Conservation (phyloP, 345 rosid species). For the Eutrema heterophyllum region DNA sequence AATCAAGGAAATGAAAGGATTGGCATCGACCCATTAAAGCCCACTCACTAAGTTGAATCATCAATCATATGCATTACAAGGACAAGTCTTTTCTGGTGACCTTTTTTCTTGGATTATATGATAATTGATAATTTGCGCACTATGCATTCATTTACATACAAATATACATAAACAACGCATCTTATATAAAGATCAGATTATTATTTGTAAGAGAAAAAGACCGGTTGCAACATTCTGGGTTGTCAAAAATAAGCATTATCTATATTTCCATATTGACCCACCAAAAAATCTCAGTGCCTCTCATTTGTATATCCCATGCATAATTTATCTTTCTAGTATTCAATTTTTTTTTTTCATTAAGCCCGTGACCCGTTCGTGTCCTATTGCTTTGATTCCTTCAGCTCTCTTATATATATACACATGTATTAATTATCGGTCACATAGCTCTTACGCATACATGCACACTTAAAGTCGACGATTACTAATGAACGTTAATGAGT, state of each 20-base stretch:
- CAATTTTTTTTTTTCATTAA: neutral
- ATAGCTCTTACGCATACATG: constrained; percentile 1
- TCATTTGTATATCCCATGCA: neutral
- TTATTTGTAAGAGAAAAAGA: neutral
- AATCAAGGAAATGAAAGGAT: constrained; percentile 16
- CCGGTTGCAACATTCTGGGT: constrained; percentile 8
- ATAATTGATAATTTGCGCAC: constrained; percentile 6
- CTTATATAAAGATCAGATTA: neutral
- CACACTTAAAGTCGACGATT: neutral
- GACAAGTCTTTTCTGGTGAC: constrained; percentile 32
- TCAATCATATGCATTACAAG: constrained; percentile 32
- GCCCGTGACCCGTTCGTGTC: constrained; percentile 31
- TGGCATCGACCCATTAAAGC: constrained; percentile 22
- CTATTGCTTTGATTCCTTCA: constrained; percentile 13
- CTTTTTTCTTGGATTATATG: constrained; percentile 26
- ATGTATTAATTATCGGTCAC: neutral
- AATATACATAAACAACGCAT: constrained; percentile 2
- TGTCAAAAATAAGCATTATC: constrained; percentile 1
- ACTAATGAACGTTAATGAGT: constrained; percentile 4
- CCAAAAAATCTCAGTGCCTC: constrained; percentile 22
- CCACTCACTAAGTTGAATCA: constrained; percentile 20
- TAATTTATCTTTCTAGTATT: neutral
- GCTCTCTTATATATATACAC: neutral
- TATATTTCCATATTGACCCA: constrained; percentile 19
- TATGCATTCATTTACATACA: constrained; percentile 1